Evolutionary conservation across 495 filamentous ascomycete genomes (phyloP).

Genomic region (Aspergillus kassunensis): DNA sequence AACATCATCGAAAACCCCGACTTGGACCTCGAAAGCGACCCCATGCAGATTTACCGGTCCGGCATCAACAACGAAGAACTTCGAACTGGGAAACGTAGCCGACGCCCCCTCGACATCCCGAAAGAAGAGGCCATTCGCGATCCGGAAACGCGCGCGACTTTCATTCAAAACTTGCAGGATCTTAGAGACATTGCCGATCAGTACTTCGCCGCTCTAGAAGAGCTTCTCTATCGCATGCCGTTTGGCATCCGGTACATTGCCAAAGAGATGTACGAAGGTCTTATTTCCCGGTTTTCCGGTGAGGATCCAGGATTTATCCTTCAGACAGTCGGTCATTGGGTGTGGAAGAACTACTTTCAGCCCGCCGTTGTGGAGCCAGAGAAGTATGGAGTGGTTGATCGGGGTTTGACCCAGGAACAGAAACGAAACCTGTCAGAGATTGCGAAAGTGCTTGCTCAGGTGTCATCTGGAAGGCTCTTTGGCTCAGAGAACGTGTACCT

Average conservation of each 20-base stretch:
- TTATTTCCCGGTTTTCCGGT: conserved; percentile 70
- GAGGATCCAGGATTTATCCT: conserved; percentile 76
- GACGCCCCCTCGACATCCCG: conserved; percentile 72
- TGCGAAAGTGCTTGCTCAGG: conserved; percentile 83
- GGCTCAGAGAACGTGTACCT: conserved; percentile 93
- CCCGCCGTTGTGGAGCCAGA: conserved; percentile 84
- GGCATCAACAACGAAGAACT: conserved; percentile 96
- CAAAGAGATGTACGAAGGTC: conserved; percentile 74
- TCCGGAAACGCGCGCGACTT: conserved; percentile 82
- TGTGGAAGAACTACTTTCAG: conserved; percentile 92
- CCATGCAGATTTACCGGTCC: conserved; percentile 93
- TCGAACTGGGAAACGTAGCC: conserved; percentile 78
- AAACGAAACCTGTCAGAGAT: conserved; percentile 91
- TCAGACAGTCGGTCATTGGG: conserved; percentile 80
- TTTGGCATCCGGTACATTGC: conserved; percentile 90
- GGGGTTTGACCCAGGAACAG: conserved; percentile 80
- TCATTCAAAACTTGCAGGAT: conserved; percentile 90
- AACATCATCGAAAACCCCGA: conserved; percentile 88
- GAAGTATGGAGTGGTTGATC: conserved; percentile 83
- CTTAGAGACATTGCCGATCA: conserved; percentile 90
- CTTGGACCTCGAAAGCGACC: conserved; percentile 92
- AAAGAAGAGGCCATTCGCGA: conserved; percentile 92
- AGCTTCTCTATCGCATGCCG: conserved; percentile 80
- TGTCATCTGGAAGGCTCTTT: conserved; percentile 80
- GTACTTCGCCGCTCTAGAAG: conserved; percentile 76